Evolutionary conservation across 805 yeast genomes (phyloP), one percentile per base, ranked within the genome.

Genomic region (Suhomyces pyralidae): DNA sequence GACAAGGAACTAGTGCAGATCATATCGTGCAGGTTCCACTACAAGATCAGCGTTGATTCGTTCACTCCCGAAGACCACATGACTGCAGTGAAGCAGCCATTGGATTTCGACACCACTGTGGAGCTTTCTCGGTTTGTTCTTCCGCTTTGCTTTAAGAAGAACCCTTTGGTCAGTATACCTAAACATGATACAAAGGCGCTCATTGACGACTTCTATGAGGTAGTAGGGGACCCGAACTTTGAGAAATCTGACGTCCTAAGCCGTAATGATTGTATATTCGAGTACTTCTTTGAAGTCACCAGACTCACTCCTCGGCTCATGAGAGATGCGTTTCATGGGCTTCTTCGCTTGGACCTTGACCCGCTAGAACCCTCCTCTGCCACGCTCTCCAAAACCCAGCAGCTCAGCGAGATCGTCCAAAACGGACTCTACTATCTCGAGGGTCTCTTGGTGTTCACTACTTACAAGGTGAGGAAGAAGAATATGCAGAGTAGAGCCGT

Each of bases 401-500:
- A 19, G 24, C 15, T 26, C 34, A 32, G 30, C 7, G 25, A 45
- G 12, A 63, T 68, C 0, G 73, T 81, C 5, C 64, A 72, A 2
- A 64, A 69, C 15, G 96, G 96, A 0, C 68, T 90, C 2, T 90
- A 86, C 61, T 87, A 79, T 60, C 62, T 86, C 47, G 85, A 87
- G 61, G 96, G 88, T 0, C 78, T 85, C 1, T 73, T 86, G 30
- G 81, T 85, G 20, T 75, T 90, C 53, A 80, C 88, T n/a, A 72
- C 85, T 17, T 91, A 84, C 71, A 85, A 76, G 53, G 73, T 81
- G 9, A 74, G 97, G 45, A 88, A 88, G 61, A 82, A 90, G 54
- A 79, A 88, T 2, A 82, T 85, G 76, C 96, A 90, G 57, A 88
- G 92, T 9, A 77, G 96, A 52, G 83, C 87, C 0, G 88, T 90